phyloP scores from a whole-genome alignment of 441 rosid species.

The Lepidium campestre region DNA sequence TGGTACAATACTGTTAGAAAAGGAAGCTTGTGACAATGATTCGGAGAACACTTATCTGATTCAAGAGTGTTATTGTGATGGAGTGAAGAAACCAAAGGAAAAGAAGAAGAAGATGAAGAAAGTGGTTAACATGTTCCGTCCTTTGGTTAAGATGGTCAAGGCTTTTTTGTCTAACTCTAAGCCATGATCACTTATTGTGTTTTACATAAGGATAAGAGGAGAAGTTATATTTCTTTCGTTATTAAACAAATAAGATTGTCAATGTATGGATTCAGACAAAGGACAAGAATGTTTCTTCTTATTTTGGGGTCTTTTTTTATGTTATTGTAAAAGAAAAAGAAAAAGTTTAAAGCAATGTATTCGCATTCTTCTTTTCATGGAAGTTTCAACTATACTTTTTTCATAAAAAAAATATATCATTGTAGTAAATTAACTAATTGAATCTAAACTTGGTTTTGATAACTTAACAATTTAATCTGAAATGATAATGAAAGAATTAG shows the following conservation, averaged over 20 bases:
- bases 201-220: neutral
- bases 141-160: neutral
- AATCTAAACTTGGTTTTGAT: neutral
- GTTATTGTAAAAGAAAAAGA: neutral
- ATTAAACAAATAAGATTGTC: too few relatives aligned
- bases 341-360: neutral
- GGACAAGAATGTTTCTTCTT: too few relatives aligned
- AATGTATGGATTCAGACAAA: too few relatives aligned
- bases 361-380: neutral
- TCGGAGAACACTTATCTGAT: neutral
- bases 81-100: neutral
- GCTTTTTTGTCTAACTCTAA: neutral
- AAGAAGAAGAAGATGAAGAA: neutral
- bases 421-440: neutral
- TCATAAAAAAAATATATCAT: neutral
- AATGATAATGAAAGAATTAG: too few relatives aligned
- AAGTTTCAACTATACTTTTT: neutral
- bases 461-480: too few relatives aligned
- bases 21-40: neutral
- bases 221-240: too few relatives aligned
- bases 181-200: neutral
- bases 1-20: neutral
- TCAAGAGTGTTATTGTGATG: neutral
- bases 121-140: neutral
- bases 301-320: neutral